These are phyloP conservation scores for Sordariomycetes sp. DNA, from an alignment of 2,329 filamentous ascomycete genomes.

Conservation along the genomic window DNA sequence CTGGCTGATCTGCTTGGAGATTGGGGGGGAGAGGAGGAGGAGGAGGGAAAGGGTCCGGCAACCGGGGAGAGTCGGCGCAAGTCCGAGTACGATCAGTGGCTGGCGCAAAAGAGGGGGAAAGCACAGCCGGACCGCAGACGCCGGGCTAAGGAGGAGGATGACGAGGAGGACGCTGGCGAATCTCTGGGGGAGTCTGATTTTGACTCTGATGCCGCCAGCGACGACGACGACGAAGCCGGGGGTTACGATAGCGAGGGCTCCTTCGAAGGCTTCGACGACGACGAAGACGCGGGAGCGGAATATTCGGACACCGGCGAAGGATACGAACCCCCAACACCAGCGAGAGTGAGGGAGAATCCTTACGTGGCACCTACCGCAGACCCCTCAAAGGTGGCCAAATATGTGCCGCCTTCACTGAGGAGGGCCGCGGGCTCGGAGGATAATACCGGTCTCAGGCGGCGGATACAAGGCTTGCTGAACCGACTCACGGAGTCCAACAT, in stretches of 20 bases:
- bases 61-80: constrained; percentile 19
- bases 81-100: constrained; percentile 47
- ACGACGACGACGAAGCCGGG: constrained; percentile 13
- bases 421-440: constrained; percentile 50
- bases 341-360: constrained; percentile 62
- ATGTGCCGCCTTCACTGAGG: constrained; percentile 78
- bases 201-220: background rate
- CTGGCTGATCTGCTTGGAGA: constrained; percentile 68
- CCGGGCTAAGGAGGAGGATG: background rate
- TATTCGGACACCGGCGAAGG: constrained; percentile 4
- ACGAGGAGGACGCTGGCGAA: constrained; percentile 12
- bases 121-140: background rate
- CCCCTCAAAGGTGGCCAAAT: constrained; percentile 48
- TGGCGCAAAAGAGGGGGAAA: constrained; percentile 22
- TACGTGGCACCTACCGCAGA: constrained; percentile 62
- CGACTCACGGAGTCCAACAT: constrained; percentile 87
- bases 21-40: constrained; percentile 21
- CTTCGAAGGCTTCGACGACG: constrained; percentile 14
- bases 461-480: constrained; percentile 83
- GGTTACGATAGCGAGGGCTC: constrained; percentile 15
- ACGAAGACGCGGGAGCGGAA: constrained; percentile 8
- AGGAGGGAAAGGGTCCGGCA: background rate
- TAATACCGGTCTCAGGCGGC: constrained; percentile 63
- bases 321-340: constrained; percentile 10
- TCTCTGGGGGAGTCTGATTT: constrained; percentile 4